A percentile compares a stretch with the other conserved stretches of the same genome.
These are phyloP conservation scores for Danielia reshetovae DNA, from an alignment of 805 yeast genomes.

Conservation along the genomic window DNA sequence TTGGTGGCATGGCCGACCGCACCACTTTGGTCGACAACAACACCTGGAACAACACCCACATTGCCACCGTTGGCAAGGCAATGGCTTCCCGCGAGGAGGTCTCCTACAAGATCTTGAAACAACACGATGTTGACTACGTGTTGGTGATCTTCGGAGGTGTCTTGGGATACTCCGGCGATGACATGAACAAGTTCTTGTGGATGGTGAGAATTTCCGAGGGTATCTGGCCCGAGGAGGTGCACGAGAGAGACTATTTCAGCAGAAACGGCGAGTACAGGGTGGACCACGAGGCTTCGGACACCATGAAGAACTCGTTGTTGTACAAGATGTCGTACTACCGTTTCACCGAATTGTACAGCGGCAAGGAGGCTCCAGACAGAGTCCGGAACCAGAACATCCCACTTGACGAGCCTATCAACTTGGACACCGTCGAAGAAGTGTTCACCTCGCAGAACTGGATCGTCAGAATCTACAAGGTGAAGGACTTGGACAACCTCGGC, in stretches of 20 bases:
- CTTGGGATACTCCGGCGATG: slow-evolving; percentile 93
- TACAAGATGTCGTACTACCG: slow-evolving; percentile 93
- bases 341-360: slow-evolving; percentile 66
- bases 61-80: slow-evolving; percentile 98
- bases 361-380: slow-evolving; percentile 68
- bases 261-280: slow-evolving; percentile 83
- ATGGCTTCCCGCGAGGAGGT: slow-evolving; percentile 88
- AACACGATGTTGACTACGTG: slow-evolving; percentile 94
- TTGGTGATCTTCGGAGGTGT: slow-evolving; percentile 92
- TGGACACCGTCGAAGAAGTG: slow-evolving; percentile 86
- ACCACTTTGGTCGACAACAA: slow-evolving; percentile 97
- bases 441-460: slow-evolving; percentile 96
- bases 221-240: slow-evolving; percentile 98
- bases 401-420: slow-evolving; percentile 40
- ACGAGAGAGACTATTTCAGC: slow-evolving; percentile 80
- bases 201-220: slow-evolving; percentile 99
- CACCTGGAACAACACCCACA: slow-evolving; percentile 99
- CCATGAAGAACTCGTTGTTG: slow-evolving; percentile 88
- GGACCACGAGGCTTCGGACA: slow-evolving; percentile 72
- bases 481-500: slow-evolving; percentile 83
- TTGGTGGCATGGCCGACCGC: slow-evolving; percentile 99
- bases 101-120: slow-evolving; percentile 80
- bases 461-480: slow-evolving; percentile 89
- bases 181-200: slow-evolving; percentile 95
- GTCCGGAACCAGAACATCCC: slow-evolving; percentile 83